Conservation (phyloP, 805 yeast genomes). For the Ogataea kodamae region DNA sequence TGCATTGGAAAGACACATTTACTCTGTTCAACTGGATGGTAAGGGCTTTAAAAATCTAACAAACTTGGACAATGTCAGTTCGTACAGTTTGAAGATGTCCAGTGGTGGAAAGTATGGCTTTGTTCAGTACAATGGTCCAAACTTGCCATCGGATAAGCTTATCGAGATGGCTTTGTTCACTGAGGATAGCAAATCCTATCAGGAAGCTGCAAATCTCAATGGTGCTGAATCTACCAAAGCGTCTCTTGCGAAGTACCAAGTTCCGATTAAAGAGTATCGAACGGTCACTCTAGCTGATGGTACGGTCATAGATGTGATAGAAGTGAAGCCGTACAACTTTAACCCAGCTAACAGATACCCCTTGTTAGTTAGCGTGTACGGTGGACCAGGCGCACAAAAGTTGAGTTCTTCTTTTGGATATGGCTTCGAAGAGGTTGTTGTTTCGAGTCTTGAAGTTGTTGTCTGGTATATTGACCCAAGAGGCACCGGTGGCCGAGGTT, state of each 20-base stretch:
- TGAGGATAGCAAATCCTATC: conserved; percentile 11
- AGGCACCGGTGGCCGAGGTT: conserved; percentile 78
- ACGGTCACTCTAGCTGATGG: conserved; percentile 33
- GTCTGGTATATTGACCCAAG: conserved; percentile 72
- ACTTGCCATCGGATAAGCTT: conserved; percentile 44
- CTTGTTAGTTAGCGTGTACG: conserved; percentile 64
- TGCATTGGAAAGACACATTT: conserved; percentile 57
- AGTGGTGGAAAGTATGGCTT: conserved; percentile 52
- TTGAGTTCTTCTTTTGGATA: conserved; percentile 44
- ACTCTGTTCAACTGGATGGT: conserved; percentile 41
- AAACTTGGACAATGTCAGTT: conserved; percentile 37
- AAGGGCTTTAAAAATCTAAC: conserved; percentile 26
- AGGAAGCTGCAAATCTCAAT: conserved; percentile 15
- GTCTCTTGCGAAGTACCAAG: conserved; percentile 33
- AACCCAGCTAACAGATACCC: conserved; percentile 50
- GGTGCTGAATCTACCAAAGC: conserved; percentile 13
- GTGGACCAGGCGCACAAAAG: conserved; percentile 77
- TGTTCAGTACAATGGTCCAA: conserved; percentile 47
- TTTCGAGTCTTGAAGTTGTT: conserved; percentile 55
- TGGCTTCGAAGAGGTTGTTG: conserved; percentile 57
- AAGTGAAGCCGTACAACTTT: conserved; percentile 58
- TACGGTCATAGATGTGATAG: conserved; percentile 49
- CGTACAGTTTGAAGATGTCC: conserved; percentile 52
- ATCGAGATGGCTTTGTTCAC: conserved; percentile 27
- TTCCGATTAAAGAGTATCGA: conserved; percentile 49